Evolutionary conservation across 1,284 basidiomycete species (phyloP).

Genomic region (Boletus holoroseus): DNA sequence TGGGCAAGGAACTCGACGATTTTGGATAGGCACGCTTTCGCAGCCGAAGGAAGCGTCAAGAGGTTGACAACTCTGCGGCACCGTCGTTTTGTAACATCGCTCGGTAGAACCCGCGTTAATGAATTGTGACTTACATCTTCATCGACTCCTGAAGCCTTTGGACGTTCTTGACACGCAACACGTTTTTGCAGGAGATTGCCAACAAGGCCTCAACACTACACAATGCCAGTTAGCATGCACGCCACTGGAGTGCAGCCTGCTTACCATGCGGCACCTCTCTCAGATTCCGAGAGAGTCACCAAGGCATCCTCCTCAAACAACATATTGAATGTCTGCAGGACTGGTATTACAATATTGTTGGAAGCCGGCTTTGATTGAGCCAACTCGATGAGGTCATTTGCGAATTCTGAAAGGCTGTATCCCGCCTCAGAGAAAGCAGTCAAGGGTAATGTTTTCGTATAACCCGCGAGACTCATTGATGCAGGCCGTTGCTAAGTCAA

Average conservation of each 20-base stretch:
- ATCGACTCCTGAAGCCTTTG: slow-evolving; percentile 73
- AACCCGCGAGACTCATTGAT: slow-evolving; percentile 54
- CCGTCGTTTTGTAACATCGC: slow-evolving; percentile 14
- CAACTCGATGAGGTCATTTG: slow-evolving; percentile 51
- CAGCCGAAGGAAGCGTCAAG: slow-evolving; percentile 46
- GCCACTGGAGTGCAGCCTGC: slow-evolving; percentile 26
- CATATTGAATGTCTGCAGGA: slow-evolving; percentile 68
- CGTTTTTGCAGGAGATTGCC: slow-evolving; percentile 52
- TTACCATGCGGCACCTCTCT: slow-evolving; percentile 48
- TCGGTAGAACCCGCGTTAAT: slow-evolving; percentile 15
- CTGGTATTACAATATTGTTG: slow-evolving; percentile 73
- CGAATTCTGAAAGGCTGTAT: slow-evolving; percentile 48
- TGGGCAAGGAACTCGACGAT: slow-evolving; percentile 66
- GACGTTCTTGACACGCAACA: slow-evolving; percentile 67
- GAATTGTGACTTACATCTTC: slow-evolving; percentile 60
- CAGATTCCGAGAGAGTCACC: slow-evolving; percentile 39
- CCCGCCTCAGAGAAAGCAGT: slow-evolving; percentile 21
- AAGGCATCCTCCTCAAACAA: slow-evolving; percentile 65
- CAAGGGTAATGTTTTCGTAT: slow-evolving; percentile 50
- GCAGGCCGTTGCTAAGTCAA: slow-evolving; percentile 60
- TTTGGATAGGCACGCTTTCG: slow-evolving; percentile 40
- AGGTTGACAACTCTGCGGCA: slow-evolving; percentile 55
- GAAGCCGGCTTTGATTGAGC: slow-evolving; percentile 50
- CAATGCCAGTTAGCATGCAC: slow-evolving; percentile 21
- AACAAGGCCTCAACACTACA: slow-evolving; percentile 43